phyloP scores from a whole-genome alignment of 305 asterid genomes.

The Andrographis paniculata region DNA sequence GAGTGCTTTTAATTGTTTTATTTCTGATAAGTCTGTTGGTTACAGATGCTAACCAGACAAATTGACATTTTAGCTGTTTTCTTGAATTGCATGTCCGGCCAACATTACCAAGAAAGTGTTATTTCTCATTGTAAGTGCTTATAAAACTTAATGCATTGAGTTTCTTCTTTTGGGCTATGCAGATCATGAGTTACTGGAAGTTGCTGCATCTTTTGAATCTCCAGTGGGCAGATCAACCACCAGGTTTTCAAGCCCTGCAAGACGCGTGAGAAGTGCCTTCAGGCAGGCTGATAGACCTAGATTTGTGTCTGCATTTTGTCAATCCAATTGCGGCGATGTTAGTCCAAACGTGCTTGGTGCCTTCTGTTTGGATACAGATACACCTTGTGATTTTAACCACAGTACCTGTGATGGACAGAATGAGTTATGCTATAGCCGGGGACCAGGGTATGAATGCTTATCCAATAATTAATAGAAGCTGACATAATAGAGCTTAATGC shows the following conservation, averaged over 20 bases:
- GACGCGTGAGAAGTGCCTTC: slow-evolving; percentile 82
- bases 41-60: background rate
- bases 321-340: slow-evolving; percentile 94
- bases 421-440: slow-evolving; percentile 92
- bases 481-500: background rate
- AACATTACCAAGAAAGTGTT: background rate
- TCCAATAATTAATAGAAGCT: slow-evolving; percentile 6
- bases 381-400: slow-evolving; percentile 94
- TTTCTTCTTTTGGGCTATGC: slow-evolving; percentile 27
- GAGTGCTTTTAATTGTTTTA: background rate
- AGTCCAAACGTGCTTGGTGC: slow-evolving; percentile 99
- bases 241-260: slow-evolving; percentile 54
- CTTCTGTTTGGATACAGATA: slow-evolving; percentile 83
- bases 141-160: slow-evolving; percentile 12
- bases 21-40: background rate
- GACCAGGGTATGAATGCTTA: slow-evolving; percentile 72
- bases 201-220: slow-evolving; percentile 78
- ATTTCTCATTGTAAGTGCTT: slow-evolving; percentile 4
- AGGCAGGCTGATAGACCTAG: slow-evolving; percentile 68
- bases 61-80: background rate
- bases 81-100: background rate
- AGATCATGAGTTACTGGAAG: slow-evolving; percentile 83
- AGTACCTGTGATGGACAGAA: slow-evolving; percentile 98
- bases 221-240: slow-evolving; percentile 62
- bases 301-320: slow-evolving; percentile 96